phyloP scores from a whole-genome alignment of 108 stramenopile species.

The Stephanodiscus minutulus region DNA sequence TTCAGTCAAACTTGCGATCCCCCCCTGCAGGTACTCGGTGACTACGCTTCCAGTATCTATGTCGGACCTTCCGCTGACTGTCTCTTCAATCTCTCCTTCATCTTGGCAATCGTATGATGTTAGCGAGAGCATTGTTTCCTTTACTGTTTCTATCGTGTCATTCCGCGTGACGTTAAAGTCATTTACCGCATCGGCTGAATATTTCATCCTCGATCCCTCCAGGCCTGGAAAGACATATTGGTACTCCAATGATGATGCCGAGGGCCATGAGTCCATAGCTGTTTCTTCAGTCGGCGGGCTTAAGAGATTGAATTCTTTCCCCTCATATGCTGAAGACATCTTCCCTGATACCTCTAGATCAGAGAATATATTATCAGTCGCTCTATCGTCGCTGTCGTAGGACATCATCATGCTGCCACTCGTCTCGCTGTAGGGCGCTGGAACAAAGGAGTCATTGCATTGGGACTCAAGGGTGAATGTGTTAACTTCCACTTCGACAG shows the following conservation, averaged over 20 bases:
- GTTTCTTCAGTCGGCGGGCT: background rate
- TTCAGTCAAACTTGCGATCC: background rate
- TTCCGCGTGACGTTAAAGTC: no score
- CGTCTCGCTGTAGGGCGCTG: background rate
- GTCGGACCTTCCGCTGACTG: background rate
- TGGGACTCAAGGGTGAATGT: background rate
- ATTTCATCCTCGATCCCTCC: background rate
- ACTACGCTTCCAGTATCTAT: background rate
- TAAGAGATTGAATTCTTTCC: background rate
- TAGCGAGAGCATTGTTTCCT: background rate
- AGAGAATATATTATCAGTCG: background rate
- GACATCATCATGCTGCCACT: background rate
- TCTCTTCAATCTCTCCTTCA: background rate
- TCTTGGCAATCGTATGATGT: background rate
- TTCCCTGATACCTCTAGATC: background rate
- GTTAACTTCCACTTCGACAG: background rate
- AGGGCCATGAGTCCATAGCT: background rate
- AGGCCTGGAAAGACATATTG: no score
- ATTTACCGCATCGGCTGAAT: no score
- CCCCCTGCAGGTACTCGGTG: background rate
- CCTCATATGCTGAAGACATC: background rate
- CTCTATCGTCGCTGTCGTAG: background rate
- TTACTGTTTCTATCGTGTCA: background rate
- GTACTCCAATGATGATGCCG: background rate
- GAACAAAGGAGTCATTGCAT: background rate